Evolutionary conservation across 2,329 filamentous ascomycete genomes (phyloP).

Genomic region (Fusarium cyanostomum): DNA sequence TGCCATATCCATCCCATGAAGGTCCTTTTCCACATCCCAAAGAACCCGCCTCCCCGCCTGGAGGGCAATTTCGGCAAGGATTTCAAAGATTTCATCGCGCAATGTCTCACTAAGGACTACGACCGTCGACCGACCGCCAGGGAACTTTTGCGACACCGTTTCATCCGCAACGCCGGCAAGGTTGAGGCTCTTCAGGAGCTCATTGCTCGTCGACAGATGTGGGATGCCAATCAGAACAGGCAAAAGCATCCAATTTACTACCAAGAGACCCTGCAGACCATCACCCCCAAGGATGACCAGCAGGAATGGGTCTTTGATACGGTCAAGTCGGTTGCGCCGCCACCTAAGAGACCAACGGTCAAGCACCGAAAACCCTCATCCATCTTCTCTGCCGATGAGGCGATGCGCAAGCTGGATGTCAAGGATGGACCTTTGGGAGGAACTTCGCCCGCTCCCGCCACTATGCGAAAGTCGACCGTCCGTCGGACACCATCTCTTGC

Average conservation of each 20-base stretch:
- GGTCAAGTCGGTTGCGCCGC: constrained; percentile 73
- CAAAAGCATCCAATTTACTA: constrained; percentile 84
- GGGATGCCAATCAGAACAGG: constrained; percentile 76
- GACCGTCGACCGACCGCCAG: constrained; percentile 85
- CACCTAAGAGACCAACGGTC: constrained; percentile 62
- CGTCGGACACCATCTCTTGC: constrained; percentile 58
- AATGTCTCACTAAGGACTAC: constrained; percentile 92
- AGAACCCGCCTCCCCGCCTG: constrained; percentile 83
- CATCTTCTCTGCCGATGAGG: constrained; percentile 67
- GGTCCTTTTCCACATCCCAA: constrained; percentile 89
- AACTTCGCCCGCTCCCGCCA: constrained; percentile 62
- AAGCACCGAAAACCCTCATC: constrained; percentile 66
- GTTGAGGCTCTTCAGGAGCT: constrained; percentile 89
- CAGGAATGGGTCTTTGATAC: constrained; percentile 98
- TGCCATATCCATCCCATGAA: constrained; percentile 92
- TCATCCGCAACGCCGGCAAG: constrained; percentile 87
- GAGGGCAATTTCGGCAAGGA: constrained; percentile 88
- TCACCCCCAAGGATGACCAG: constrained; percentile 72
- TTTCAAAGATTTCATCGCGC: constrained; percentile 92
- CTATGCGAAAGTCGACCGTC: constrained; percentile 69
- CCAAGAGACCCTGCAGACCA: constrained; percentile 85
- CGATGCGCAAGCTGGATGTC: constrained; percentile 67
- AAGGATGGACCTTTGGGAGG: constrained; percentile 69
- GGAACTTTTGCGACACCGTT: constrained; percentile 87
- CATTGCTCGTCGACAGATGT: constrained; percentile 83